Base-by-base conservation (phyloP, 2,329 filamentous ascomycete genomes). In the Penicillium sp. region DNA sequence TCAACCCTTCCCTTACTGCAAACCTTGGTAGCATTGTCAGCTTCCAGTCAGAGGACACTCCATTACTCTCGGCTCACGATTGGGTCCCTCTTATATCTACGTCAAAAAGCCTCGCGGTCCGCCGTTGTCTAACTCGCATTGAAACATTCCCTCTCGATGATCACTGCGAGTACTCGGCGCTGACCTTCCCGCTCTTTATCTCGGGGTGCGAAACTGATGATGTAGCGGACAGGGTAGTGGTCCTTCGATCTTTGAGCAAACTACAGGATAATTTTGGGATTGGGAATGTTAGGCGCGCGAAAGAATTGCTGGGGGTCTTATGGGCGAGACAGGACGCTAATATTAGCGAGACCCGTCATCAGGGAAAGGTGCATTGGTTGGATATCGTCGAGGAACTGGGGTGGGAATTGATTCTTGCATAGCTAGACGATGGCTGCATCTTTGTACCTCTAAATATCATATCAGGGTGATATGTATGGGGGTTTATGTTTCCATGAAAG, bases 131-230 rank as follows among this genome's bases (percentile, higher is more conserved):
- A 4, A 16, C 45, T 4, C 60, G 67, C 9, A 55, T 74, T 5
- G 56, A 59, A 38, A 56, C 59, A 0, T 62, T 63, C 10, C 63
- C 68, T 4, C 61, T 72, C 5, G 69, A 71, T 26, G 60, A 64
- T 14, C 66, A 72, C 38, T 71, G 68, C 57, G 71, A 74, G 46
- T 73, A 65, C 35, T 74, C 71, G 1, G 71, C 69, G 2, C 65
- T 74, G 2, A 72, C 71, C 3, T 74, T 73, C 48, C 71, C 71
- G 16, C 56, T 74, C 1, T 73, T 73, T 45, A 73, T 74, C 6
- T 63, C 66, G 0, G 71, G 71, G 1, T 71, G 70, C 38, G 71
- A 72, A 30, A 68, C 61, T 40, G 58, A 65, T 13, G 40, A 48
- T 1, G 16, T 53, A 5, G 55, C 45, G 7, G 64, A 72, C 10